phyloP scores from a whole-genome alignment of 306 rosid species.

The Ormosia semicastrata region DNA sequence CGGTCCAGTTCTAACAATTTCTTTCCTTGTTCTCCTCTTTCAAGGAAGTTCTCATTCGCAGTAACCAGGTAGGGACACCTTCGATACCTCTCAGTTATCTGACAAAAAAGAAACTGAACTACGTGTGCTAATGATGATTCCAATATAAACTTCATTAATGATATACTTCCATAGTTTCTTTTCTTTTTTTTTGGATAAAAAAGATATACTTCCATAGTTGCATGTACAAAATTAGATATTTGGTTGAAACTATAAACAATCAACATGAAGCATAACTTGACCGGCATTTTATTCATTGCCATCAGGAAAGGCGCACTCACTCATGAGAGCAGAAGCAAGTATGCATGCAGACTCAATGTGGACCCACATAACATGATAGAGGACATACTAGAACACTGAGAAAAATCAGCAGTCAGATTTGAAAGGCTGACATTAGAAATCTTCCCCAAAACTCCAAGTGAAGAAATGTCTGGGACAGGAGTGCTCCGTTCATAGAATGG shows the following conservation, averaged over 20 bases:
- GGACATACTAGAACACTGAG: slow-evolving; percentile 66
- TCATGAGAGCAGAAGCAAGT: neutral
- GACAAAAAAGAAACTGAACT: slow-evolving; percentile 17
- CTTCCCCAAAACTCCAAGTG: slow-evolving; percentile 61
- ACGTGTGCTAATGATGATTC: neutral
- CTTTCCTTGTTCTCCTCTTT: slow-evolving; percentile 66
- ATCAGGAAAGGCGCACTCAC: neutral
- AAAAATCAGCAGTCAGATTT: slow-evolving; percentile 69
- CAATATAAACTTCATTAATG: neutral
- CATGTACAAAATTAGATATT: slow-evolving; percentile 15
- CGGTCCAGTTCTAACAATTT: neutral
- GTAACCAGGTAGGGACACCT: slow-evolving; percentile 65
- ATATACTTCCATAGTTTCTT: too few relatives aligned
- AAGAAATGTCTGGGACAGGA: slow-evolving; percentile 58
- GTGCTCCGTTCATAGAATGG: slow-evolving; percentile 43
- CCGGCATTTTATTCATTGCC: neutral
- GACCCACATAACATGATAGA: neutral
- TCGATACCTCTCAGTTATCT: slow-evolving; percentile 81
- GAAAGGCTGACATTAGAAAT: slow-evolving; percentile 76
- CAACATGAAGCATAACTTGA: neutral
- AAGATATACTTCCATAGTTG: neutral
- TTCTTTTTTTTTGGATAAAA: neutral
- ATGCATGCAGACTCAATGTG: neutral
- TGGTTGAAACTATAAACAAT: neutral
- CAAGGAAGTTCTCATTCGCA: slow-evolving; percentile 60